Conservation (phyloP, 192 early-diverging fungal genomes). For the Podila horticola region DNA sequence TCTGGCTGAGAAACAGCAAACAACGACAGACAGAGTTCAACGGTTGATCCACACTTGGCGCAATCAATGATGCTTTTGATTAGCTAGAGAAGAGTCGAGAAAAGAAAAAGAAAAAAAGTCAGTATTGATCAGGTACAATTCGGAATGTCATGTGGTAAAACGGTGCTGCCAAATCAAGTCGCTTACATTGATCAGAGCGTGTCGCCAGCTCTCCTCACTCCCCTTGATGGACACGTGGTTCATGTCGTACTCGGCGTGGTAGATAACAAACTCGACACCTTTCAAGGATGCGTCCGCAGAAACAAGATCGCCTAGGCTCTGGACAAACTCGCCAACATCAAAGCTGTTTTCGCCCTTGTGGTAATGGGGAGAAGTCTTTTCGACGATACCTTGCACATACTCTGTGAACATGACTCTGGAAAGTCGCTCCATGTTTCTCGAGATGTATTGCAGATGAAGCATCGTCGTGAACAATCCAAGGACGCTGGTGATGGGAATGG, state of each 20-base stretch:
- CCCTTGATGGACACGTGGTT: conserved; percentile 63
- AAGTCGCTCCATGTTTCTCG: conserved; percentile 53
- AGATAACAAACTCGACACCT: conserved; percentile 65
- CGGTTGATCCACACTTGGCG: conserved; percentile 56
- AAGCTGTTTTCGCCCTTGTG: conserved; percentile 47
- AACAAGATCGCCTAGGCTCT: conserved; percentile 66
- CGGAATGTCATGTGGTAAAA: neutral
- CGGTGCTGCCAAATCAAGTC: neutral
- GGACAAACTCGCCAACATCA: conserved; percentile 67
- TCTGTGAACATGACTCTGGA: conserved; percentile 53
- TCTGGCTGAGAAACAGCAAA: conserved; percentile 7
- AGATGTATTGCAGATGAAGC: conserved; percentile 63
- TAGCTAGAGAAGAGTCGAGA: conserved; percentile 35
- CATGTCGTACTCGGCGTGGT: conserved; percentile 62
- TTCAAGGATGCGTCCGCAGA: conserved; percentile 63
- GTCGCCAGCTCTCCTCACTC: conserved; percentile 61
- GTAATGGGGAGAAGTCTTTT: conserved; percentile 29
- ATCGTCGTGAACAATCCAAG: conserved; percentile 64
- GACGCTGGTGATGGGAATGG: conserved; percentile 63
- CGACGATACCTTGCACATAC: conserved; percentile 41
- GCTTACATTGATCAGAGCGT: conserved; percentile 64
- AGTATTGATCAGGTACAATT: neutral
- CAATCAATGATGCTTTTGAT: conserved; percentile 61
- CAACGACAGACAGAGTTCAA: conserved; percentile 63
- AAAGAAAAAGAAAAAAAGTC: neutral